These are phyloP conservation scores for Coniferiporia sulphurascens DNA, from an alignment of 1,284 basidiomycete species.

Conservation along the genomic window DNA sequence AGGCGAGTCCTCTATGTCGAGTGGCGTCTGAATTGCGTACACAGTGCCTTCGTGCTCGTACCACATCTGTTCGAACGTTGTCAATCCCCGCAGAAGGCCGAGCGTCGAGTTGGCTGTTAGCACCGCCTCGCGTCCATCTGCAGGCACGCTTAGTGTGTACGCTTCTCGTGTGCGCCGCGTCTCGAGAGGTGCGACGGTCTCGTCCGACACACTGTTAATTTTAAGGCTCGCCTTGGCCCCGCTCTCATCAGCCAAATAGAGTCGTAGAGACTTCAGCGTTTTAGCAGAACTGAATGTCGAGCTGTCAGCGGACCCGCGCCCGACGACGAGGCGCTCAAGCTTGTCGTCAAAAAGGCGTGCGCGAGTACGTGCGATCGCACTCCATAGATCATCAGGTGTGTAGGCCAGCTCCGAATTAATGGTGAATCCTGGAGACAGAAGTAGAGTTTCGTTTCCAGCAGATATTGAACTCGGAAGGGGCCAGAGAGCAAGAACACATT, in stretches of 20 bases:
- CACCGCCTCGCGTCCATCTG: constrained; percentile 52
- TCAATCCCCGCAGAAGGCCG: constrained; percentile 76
- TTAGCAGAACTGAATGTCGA: background rate
- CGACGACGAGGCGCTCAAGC: constrained; percentile 46
- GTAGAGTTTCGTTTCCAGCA: constrained; percentile 46
- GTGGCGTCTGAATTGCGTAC: constrained; percentile 58
- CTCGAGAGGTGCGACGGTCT: constrained; percentile 50
- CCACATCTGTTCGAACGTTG: constrained; percentile 80
- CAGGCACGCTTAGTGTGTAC: constrained; percentile 62
- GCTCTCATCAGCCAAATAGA: background rate
- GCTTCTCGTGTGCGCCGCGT: constrained; percentile 48
- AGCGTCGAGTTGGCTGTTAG: constrained; percentile 70
- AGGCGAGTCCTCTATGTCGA: constrained; percentile 57
- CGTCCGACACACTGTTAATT: constrained; percentile 40
- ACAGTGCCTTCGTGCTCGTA: constrained; percentile 46
- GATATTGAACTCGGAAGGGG: constrained; percentile 51
- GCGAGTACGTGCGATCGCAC: constrained; percentile 39
- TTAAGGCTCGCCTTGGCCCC: no score
- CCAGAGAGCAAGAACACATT: constrained; percentile 37
- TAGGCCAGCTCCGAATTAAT: constrained; percentile 36
- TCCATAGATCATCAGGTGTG: constrained; percentile 40
- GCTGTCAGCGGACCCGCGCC: constrained; percentile 34
- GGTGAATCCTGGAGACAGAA: constrained; percentile 43
- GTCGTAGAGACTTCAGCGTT: constrained; percentile 1
- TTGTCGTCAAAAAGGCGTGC: constrained; percentile 42